These are phyloP conservation scores for Candida wancherniae DNA, from an alignment of 805 yeast genomes.

Conservation along the genomic window DNA sequence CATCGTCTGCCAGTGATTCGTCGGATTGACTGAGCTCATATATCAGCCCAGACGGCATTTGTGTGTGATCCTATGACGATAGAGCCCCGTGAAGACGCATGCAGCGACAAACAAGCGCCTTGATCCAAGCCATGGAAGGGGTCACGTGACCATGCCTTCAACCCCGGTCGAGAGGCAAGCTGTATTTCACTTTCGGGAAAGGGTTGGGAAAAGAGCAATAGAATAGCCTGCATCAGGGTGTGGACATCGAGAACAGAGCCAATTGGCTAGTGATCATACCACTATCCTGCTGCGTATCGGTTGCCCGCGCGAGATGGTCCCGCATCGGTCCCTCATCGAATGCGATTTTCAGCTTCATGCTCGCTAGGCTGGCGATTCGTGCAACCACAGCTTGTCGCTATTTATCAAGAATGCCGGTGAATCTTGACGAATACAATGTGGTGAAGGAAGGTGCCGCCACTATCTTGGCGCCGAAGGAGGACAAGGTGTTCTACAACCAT, in stretches of 20 bases:
- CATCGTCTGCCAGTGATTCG: constrained; percentile 2
- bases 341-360: constrained; percentile 3
- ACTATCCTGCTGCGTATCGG: no score
- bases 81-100: background rate
- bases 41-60: constrained; percentile 6
- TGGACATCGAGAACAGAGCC: no score
- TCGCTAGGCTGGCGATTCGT: constrained; percentile 1
- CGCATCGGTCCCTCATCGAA: constrained; percentile 4
- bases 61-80: background rate
- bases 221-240: no score
- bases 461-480: constrained; percentile 75
- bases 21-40: constrained; percentile 1
- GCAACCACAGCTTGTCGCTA: constrained; percentile 1
- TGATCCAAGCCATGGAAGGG: no score
- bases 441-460: constrained; percentile 78
- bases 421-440: constrained; percentile 27
- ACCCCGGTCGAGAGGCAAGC: no score
- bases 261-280: no score
- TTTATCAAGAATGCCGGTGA: constrained; percentile 14
- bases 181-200: no score
- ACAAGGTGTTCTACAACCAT: constrained; percentile 88
- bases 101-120: constrained; percentile 3
- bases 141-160: no score
- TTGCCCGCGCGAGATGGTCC: no score
- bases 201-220: no score